Base-by-base conservation (phyloP, 176 grass and related monocot species). In the Juncus inflexus region DNA sequence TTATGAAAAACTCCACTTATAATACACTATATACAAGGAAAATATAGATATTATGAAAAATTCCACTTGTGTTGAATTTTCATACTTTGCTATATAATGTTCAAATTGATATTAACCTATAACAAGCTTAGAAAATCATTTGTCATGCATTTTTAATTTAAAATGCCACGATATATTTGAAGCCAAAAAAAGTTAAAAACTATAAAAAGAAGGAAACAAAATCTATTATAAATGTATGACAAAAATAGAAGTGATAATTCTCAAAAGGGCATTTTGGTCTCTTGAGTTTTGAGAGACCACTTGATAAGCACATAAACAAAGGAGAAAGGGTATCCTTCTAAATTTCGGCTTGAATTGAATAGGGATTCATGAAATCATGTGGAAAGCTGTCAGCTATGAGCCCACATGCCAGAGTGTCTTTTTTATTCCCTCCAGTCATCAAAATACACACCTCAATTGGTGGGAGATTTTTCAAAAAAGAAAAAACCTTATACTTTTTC, bases 391-490 rank as follows among this genome's bases (percentile, higher is more conserved):
- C 53, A 63, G 61, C n/a, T 55, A 12, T 42, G 38, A 52, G 2
- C 61, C 61, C 61, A 57, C 28, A 40, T 64, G 61, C 73, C 73
- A 76, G 73, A 56, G 60, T 66, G 73, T 63, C 61, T 12, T 35
- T 37, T 76, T 76, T 0, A 58, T 53, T 41, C 61, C 42, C 72
- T 9, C 37, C 19, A 28, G 19, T 28, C 19, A 28, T 28, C 19
- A 28, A 28, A 28, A 28, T 28, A 1, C 19, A 28, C 19, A 28
- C 1, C 19, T 28, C 19, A 28, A 28, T 28, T 28, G 19, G 19
- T 28, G 19, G 19, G 19, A 28, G 19, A 28, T 28, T 28, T 28
- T 28, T 28, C 19, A 28, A 28, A 28, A 28, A 28, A 28, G 19
- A 28, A 28, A 28, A 28, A 28, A 28, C 19, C 19, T 28, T 28